phyloP scores from a whole-genome alignment of 441 rosid species.

The Populus tomentosa region DNA sequence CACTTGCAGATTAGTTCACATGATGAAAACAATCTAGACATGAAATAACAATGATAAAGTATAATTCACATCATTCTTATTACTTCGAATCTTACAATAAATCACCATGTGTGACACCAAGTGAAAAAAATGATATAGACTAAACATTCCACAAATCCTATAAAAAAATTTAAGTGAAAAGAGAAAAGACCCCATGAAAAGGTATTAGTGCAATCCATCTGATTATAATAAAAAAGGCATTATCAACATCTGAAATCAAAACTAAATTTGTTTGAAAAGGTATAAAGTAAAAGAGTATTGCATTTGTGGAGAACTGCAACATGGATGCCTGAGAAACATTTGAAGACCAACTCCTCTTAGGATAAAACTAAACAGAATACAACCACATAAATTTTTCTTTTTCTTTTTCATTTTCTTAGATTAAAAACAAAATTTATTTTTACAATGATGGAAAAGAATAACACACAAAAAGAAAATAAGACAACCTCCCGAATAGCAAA shows the following conservation, averaged over 20 bases:
- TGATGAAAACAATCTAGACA: conserved; percentile 1
- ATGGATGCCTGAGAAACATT: background rate
- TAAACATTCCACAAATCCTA: background rate
- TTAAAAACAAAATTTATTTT: too few species aligned
- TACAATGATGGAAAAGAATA: background rate
- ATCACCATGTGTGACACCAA: background rate
- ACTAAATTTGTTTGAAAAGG: background rate
- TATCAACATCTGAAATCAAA: background rate
- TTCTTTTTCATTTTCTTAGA: too few species aligned
- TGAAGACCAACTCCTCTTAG: background rate
- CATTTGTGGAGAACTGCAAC: background rate
- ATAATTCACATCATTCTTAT: background rate
- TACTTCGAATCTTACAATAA: background rate
- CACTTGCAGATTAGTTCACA: conserved; percentile 15
- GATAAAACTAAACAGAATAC: background rate
- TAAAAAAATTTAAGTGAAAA: background rate
- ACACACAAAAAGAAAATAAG: background rate
- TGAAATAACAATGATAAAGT: background rate
- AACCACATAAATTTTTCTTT: background rate
- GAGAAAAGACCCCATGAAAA: background rate
- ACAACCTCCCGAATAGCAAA: background rate
- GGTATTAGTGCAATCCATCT: background rate
- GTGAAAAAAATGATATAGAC: background rate
- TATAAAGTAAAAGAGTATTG: background rate
- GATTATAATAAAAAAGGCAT: background rate